Conservation (phyloP, 257 asterid species). For the Thymus quinquecostatus region DNA sequence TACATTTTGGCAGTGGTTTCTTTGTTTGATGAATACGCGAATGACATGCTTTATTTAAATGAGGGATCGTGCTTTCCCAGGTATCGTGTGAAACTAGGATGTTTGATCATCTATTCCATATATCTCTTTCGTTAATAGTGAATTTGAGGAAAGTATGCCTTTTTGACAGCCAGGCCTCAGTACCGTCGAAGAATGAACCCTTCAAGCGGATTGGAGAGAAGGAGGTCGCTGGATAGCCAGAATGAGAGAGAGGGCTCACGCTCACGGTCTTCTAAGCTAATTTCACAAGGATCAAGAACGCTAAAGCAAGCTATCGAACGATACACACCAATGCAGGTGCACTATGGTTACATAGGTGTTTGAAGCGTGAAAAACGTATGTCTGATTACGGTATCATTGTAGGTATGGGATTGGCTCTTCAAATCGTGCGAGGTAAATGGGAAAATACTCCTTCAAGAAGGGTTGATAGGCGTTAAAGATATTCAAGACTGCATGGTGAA, state of each 20-base stretch:
- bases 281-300: constrained; percentile 76
- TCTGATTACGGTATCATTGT: constrained; percentile 7
- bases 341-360: not conserved
- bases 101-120: too few species aligned
- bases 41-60: constrained; percentile 70
- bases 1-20: constrained; percentile 70
- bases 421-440: constrained; percentile 78
- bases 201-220: constrained; percentile 43
- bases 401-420: constrained; percentile 96
- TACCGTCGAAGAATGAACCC: constrained; percentile 56
- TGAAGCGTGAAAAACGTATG: constrained; percentile 12
- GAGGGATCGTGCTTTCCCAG: constrained; percentile 94
- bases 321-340: constrained; percentile 79
- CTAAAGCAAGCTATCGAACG: constrained; percentile 65
- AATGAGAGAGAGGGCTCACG: constrained; percentile 54
- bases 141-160: constrained; percentile 19
- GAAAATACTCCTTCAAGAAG: constrained; percentile 64
- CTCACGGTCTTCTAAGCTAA: constrained; percentile 50
- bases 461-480: constrained; percentile 67
- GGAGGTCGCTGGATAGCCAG: constrained; percentile 43
- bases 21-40: constrained; percentile 79
- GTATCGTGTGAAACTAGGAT: constrained; percentile 41
- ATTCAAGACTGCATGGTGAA: constrained; percentile 64
- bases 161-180: constrained; percentile 84
- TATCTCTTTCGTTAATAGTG: too few species aligned